These are phyloP conservation scores for Olyra latifolia DNA, from an alignment of 176 grass and related monocot genomes.

Conservation along the genomic window DNA sequence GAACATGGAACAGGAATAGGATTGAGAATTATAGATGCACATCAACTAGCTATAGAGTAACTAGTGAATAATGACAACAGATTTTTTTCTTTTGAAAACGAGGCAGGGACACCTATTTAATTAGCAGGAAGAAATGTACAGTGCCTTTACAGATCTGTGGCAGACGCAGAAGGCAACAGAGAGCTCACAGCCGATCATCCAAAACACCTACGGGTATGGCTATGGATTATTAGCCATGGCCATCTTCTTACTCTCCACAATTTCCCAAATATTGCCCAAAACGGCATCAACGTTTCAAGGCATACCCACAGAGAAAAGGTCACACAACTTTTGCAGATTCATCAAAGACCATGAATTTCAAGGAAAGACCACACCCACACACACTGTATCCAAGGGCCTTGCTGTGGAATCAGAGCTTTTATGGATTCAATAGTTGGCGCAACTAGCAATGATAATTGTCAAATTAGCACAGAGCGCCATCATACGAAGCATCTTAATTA, in stretches of 20 bases:
- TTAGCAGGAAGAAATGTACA: no score
- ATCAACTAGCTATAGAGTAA: not conserved
- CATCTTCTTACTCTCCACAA: no score
- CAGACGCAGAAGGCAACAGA: no score
- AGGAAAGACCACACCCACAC: not conserved
- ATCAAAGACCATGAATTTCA: not conserved
- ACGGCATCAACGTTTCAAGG: no score
- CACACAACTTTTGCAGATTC: not conserved
- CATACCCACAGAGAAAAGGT: no score
- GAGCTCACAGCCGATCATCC: no score
- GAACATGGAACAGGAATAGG: slow-evolving; percentile 4
- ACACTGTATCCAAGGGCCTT: not conserved
- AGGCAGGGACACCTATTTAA: no score
- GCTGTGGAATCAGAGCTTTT: not conserved
- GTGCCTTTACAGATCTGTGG: no score
- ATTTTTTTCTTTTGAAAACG: no score
- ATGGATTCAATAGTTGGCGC: not conserved
- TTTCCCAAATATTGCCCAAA: no score
- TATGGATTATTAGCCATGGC: no score
- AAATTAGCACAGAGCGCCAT: not conserved
- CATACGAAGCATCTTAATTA: not conserved
- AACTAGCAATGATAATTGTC: not conserved
- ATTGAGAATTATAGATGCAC: not conserved
- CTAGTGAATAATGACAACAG: not conserved
- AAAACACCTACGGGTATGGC: no score